Base-by-base conservation (phyloP, 441 rosid genomes). In the Breynia disticha region DNA sequence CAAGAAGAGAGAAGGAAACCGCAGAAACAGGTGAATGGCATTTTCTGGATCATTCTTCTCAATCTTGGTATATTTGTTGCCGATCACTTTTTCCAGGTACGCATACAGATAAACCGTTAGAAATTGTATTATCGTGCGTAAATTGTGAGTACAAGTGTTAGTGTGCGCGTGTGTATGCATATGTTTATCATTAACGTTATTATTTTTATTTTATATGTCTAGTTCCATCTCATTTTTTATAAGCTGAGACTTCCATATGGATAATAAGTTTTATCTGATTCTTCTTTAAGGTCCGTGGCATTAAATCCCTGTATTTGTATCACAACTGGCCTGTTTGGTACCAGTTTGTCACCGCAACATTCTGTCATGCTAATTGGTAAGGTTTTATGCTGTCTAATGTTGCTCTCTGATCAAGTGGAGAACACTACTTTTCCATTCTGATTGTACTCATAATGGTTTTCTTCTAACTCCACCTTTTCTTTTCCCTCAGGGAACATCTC, bases 301-400 rank as follows among this genome's bases (percentile, higher is more conserved):
- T 90, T 61, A 80, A 77, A 67, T 75, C 79, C 59, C 60, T 90
- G 54, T 90, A 90, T 60, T 64, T 90, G 68, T 90, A 81, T 63
- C 97, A 87, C 67, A 79, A 65, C 65, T 45, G 78, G 70, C 97
- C 95, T 11, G 76, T 71, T 37, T 90, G 95, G 96, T 83, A 79
- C 75, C 96, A 87, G 75, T 90, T 87, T 64, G 74, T 90, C 62
- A 87, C 96, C 4, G 83, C 98, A 57, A 83, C 95, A 1, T 87
- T 90, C 70, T 90, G 97, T 54, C 97, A 87, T 62, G 91, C 95
- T 56, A 78, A 77, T 67, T 90, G 97, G 95, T 84, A 39, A 79
- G 84, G 56, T 42, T 39, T 47, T 41, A 18, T 53, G 19, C 8
- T 19, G 48, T 16, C 38, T 16, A 22, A 50, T 48, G 49, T 55